Evolutionary conservation across 148 eudicot species (phyloP).

Genomic region (Rhododendron henanense): DNA sequence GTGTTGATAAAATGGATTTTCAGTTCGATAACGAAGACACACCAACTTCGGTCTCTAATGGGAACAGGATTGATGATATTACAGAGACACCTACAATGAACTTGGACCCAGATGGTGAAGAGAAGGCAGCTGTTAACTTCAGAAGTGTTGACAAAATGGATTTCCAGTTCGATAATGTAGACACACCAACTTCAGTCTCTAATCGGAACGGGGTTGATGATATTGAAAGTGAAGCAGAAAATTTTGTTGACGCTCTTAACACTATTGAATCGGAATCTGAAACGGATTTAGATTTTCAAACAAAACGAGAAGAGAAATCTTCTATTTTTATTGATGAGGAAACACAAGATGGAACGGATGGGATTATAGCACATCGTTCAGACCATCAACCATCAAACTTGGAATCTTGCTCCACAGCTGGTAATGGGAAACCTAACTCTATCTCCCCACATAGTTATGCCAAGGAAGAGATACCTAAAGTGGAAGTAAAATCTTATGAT

Average conservation of each 20-base stretch:
- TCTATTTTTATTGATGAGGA: conserved; percentile 19
- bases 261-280: conserved; percentile 89
- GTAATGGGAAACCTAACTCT: conserved; percentile 12
- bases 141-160: conserved; percentile 17
- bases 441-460: conserved; percentile 14
- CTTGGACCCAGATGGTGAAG: conserved; percentile 14
- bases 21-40: conserved; percentile 27
- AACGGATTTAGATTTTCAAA: conserved; percentile 58
- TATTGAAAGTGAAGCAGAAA: conserved; percentile 78
- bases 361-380: conserved; percentile 14
- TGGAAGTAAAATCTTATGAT: conserved; percentile 20
- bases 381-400: conserved; percentile 23
- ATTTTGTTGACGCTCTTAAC: conserved; percentile 85
- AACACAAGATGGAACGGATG: conserved; percentile 22
- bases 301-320: conserved; percentile 30
- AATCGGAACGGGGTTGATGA: conserved; percentile 45
- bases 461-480: conserved; percentile 22
- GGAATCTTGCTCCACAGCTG: conserved; percentile 19
- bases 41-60: conserved; percentile 11
- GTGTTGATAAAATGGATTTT: conserved; percentile 14
- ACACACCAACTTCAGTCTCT: conserved; percentile 14
- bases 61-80: conserved; percentile 31
- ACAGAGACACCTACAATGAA: conserved; percentile 17
- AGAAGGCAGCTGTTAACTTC: conserved; percentile 12
- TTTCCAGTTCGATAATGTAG: conserved; percentile 24